A percentile compares a stretch with the other conserved stretches of the same genome.
These are phyloP conservation scores for Hymenotorrendiella dingleyae DNA, from an alignment of 2,329 filamentous ascomycete species.

Conservation along the genomic window DNA sequence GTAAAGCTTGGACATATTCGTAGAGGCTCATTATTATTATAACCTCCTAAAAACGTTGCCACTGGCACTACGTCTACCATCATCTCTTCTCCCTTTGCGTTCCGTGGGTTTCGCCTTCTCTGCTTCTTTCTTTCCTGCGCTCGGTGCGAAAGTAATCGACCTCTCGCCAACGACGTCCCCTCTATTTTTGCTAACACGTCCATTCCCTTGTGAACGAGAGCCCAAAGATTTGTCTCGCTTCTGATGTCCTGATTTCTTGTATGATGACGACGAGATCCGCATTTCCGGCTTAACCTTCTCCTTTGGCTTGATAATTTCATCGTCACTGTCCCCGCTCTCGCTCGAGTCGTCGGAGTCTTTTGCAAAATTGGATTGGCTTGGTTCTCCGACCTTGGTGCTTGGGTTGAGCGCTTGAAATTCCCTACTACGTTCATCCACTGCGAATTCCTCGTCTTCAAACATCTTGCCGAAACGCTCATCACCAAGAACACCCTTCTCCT, in stretches of 20 bases:
- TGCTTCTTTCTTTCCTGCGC: slow-evolving; percentile 47
- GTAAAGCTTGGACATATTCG: slow-evolving; percentile 3
- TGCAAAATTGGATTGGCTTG: slow-evolving; percentile 33
- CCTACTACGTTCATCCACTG: slow-evolving; percentile 79
- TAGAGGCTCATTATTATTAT: slow-evolving; percentile 32
- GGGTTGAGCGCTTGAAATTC: slow-evolving; percentile 90
- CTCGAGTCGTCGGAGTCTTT: slow-evolving; percentile 33
- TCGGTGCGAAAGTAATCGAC: slow-evolving; percentile 68
- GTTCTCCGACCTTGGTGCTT: slow-evolving; percentile 54
- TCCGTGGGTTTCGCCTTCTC: slow-evolving; percentile 20
- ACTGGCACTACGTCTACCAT: slow-evolving; percentile 63
- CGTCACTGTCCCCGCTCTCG: slow-evolving; percentile 41
- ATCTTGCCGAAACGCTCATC: slow-evolving; percentile 83
- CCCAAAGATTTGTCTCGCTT: slow-evolving; percentile 51
- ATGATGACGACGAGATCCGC: slow-evolving; percentile 64
- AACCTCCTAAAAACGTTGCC: slow-evolving; percentile 68
- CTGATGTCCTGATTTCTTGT: slow-evolving; percentile 50
- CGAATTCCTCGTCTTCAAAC: slow-evolving; percentile 91
- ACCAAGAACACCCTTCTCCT: slow-evolving; percentile 61
- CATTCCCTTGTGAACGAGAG: slow-evolving; percentile 46
- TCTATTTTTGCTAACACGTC: slow-evolving; percentile 39
- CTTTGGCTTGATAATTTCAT: slow-evolving; percentile 33
- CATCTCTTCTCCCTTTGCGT: slow-evolving; percentile 27
- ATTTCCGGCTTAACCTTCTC: slow-evolving; percentile 38
- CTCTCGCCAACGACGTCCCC: slow-evolving; percentile 55